phyloP scores from a whole-genome alignment of 495 filamentous ascomycete species.

The Arthonia radiata region DNA sequence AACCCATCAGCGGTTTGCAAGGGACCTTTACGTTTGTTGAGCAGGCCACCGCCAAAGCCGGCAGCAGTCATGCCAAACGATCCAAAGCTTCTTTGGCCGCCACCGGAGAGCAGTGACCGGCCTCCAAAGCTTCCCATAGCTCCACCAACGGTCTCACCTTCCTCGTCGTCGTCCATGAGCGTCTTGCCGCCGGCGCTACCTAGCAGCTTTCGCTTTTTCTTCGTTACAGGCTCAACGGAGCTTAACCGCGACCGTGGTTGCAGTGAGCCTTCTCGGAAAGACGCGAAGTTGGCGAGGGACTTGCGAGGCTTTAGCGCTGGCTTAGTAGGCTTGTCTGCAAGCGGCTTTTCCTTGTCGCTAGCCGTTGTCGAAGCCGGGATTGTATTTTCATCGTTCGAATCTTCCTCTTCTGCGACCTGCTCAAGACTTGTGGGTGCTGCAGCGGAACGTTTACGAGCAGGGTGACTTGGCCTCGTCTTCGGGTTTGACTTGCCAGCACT shows the following conservation, averaged over 20 bases:
- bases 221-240: constrained; percentile 29
- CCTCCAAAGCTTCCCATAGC: constrained; percentile 4
- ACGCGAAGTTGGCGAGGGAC: constrained; percentile 14
- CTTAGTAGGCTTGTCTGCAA: constrained; percentile 7
- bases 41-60: constrained; percentile 5
- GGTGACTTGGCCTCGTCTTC: constrained; percentile 12
- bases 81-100: too few species aligned
- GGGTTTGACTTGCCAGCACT: constrained; percentile 8
- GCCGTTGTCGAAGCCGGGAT: constrained; percentile 4
- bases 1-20: constrained; percentile 17
- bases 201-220: constrained; percentile 53
- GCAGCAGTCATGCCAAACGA: too few species aligned
- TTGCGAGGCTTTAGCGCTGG: constrained; percentile 12
- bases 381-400: constrained; percentile 8
- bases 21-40: constrained; percentile 9
- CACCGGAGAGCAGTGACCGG: constrained; percentile 1
- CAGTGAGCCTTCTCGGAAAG: constrained; percentile 17
- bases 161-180: constrained; percentile 51
- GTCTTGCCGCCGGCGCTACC: constrained; percentile 36
- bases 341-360: constrained; percentile 6
- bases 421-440: constrained; percentile 18
- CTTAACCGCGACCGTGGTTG: too few species aligned
- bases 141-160: constrained; percentile 21
- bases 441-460: constrained; percentile 16
- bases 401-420: constrained; percentile 24